A percentile compares a stretch with the other conserved stretches of the same genome.
Evolutionary conservation across 108 stramenopile species (phyloP).

Genomic region (Cyclostephanos tholiformis): DNA sequence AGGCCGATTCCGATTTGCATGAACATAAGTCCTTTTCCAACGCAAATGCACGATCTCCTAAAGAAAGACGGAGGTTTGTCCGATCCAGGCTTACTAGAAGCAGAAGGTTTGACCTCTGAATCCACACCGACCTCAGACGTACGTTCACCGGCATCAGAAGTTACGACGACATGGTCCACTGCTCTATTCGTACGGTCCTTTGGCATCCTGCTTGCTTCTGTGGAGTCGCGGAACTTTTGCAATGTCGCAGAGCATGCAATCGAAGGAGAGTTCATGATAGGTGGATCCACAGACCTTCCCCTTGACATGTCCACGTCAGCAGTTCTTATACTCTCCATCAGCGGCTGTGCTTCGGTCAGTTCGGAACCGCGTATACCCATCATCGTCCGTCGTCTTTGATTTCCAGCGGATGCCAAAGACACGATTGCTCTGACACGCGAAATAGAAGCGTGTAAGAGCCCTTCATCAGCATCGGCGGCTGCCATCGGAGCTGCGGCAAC

Average conservation of each 20-base stretch:
- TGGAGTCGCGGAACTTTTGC: slow-evolving; percentile 2
- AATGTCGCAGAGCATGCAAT: background rate
- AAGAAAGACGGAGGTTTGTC: background rate
- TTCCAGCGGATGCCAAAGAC: background rate
- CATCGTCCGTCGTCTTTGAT: slow-evolving; percentile 7
- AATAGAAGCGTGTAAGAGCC: background rate
- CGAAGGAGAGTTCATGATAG: background rate
- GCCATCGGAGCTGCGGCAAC: background rate
- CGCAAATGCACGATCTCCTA: background rate
- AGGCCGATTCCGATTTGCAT: background rate
- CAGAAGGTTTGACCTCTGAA: background rate
- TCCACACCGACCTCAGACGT: background rate
- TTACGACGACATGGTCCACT: background rate
- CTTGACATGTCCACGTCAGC: background rate
- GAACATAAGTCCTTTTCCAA: slow-evolving; percentile 8
- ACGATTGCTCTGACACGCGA: background rate
- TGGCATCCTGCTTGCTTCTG: background rate
- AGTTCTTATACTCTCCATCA: background rate
- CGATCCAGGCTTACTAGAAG: background rate
- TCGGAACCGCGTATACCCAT: slow-evolving; percentile 14
- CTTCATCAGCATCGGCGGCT: background rate
- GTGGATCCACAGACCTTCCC: slow-evolving; percentile 5
- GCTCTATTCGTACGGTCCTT: background rate
- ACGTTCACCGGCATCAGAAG: background rate
- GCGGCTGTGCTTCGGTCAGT: too few species aligned